Conservation (phyloP, 345 rosid species). For the Pistacia integerrima region DNA sequence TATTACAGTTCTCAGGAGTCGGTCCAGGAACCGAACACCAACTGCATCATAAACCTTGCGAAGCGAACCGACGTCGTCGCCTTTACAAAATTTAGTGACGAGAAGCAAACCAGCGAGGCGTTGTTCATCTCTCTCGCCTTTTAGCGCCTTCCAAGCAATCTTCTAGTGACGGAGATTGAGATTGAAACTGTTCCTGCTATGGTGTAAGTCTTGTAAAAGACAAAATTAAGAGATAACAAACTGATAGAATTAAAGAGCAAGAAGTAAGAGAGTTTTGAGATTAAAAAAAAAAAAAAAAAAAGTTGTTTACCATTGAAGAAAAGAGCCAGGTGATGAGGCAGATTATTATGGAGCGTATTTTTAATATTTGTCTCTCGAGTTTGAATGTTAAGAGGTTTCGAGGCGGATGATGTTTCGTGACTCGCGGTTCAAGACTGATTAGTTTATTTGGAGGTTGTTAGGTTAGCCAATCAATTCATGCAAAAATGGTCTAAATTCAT, state of each 20-base stretch:
- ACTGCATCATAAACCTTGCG: constrained; percentile 64
- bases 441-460: too few species aligned
- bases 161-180: constrained; percentile 57
- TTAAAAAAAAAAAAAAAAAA: background rate
- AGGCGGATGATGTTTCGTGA: background rate
- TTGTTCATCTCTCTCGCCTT: constrained; percentile 91
- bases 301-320: constrained; percentile 22
- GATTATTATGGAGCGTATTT: background rate
- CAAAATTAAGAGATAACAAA: background rate
- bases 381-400: constrained; percentile 1
- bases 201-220: constrained; percentile 32
- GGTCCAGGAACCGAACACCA: constrained; percentile 65
- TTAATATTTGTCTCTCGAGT: background rate
- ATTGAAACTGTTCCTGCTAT: constrained; percentile 12
- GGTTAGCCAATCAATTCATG: background rate
- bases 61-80: constrained; percentile 60
- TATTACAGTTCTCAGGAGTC: constrained; percentile 69
- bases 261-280: background rate
- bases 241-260: background rate
- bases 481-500: background rate
- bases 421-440: background rate
- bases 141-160: constrained; percentile 78
- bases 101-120: constrained; percentile 84
- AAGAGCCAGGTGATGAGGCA: background rate
- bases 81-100: constrained; percentile 73